Conservation (phyloP, 163 green algal species). For the Trebouxia gelatinosa region DNA sequence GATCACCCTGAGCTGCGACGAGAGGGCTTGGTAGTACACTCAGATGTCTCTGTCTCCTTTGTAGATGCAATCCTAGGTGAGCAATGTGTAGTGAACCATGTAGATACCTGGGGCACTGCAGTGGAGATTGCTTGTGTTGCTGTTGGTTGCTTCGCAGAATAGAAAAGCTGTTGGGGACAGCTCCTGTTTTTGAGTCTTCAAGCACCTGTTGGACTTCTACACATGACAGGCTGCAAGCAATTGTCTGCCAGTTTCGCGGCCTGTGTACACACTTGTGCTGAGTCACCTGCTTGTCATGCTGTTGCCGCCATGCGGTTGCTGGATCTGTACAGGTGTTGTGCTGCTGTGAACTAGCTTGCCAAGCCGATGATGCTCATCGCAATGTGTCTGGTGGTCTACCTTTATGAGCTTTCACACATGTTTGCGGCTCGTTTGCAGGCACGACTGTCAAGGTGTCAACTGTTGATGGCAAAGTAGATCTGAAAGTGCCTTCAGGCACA, state of each 20-base stretch:
- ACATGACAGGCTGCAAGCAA: background rate
- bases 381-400: background rate
- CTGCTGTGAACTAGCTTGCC: background rate
- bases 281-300: too few species aligned
- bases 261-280: too few species aligned
- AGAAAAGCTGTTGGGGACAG: background rate
- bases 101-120: background rate
- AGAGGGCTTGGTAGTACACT: constrained; percentile 90
- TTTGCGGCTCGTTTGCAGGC: background rate
- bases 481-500: constrained; percentile 94
- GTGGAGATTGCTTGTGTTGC: background rate
- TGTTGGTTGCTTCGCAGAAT: background rate
- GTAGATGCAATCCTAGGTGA: constrained; percentile 93
- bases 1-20: constrained; percentile 69
- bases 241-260: background rate
- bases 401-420: background rate
- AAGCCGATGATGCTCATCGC: background rate
- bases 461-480: constrained; percentile 92
- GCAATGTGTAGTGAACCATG: background rate
- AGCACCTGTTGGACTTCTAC: background rate
- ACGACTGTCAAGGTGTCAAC: constrained; percentile 68
- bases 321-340: background rate
- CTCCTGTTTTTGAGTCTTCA: background rate
- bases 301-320: too few species aligned
- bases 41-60: constrained; percentile 87